These are phyloP conservation scores for Podaxis rugospora DNA, from an alignment of 768 basidiomycete genomes.

Conservation along the genomic window DNA sequence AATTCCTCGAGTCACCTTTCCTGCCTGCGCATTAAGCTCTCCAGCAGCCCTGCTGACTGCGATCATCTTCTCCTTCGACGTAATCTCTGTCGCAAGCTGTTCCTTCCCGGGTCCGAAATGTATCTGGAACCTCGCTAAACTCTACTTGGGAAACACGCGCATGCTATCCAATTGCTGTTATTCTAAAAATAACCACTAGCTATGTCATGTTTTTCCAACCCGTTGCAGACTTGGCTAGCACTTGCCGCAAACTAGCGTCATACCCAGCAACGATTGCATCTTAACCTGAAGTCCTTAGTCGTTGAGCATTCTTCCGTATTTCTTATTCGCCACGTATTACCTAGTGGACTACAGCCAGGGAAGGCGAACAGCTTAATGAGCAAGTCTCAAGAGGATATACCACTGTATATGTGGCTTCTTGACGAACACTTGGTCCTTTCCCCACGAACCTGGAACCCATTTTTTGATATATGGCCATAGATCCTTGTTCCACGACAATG, in stretches of 20 bases:
- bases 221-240: constrained; percentile 47
- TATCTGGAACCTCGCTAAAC: constrained; percentile 32
- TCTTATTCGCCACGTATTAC: background rate
- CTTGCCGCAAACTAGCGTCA: constrained; percentile 33
- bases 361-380: background rate
- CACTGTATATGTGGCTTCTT: background rate
- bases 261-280: background rate
- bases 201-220: background rate
- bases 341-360: background rate
- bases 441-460: background rate
- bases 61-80: constrained; percentile 48
- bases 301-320: background rate
- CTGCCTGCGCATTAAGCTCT: constrained; percentile 31
- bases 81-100: constrained; percentile 38
- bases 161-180: background rate
- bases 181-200: background rate
- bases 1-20: constrained; percentile 30
- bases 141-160: background rate
- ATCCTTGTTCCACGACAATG: background rate
- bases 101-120: constrained; percentile 35
- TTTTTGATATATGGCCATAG: background rate
- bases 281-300: background rate
- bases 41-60: constrained; percentile 43
- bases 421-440: background rate
- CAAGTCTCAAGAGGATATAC: background rate